Evolutionary conservation across 768 basidiomycete species (phyloP).

Genomic region (Termitomyces sp.): DNA sequence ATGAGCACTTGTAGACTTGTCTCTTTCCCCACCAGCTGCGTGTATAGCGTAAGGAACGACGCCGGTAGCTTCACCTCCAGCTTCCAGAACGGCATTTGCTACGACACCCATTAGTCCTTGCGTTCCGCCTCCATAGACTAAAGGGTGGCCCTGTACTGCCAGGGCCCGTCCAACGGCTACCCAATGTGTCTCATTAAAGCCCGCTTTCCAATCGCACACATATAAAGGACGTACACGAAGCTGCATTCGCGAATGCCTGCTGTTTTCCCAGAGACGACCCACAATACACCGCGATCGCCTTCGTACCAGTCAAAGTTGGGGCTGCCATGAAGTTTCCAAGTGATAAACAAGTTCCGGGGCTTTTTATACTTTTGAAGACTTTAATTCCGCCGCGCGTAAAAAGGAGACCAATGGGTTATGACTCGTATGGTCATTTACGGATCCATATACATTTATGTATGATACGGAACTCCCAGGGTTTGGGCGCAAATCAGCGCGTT

Average conservation of each 20-base stretch:
- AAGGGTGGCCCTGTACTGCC: slow-evolving; percentile 48
- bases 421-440: background rate
- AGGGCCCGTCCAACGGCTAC: slow-evolving; percentile 73
- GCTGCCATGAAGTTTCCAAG: background rate
- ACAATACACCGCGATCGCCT: slow-evolving; percentile 73
- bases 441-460: background rate
- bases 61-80: slow-evolving; percentile 71
- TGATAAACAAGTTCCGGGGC: background rate
- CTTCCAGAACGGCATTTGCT: slow-evolving; percentile 56
- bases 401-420: background rate
- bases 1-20: slow-evolving; percentile 32
- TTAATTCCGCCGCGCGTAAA: background rate
- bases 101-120: slow-evolving; percentile 86
- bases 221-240: slow-evolving; percentile 49
- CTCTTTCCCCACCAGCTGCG: slow-evolving; percentile 56
- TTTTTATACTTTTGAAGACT: background rate
- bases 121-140: slow-evolving; percentile 86
- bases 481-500: background rate
- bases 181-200: background rate
- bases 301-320: background rate
- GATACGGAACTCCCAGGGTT: too few relatives aligned
- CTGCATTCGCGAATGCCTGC: slow-evolving; percentile 60
- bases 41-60: slow-evolving; percentile 77
- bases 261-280: slow-evolving; percentile 67
- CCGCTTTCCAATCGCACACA: background rate